Evolutionary conservation across 169 alveolate genomes (phyloP), one percentile per base, ranked within the genome.

Genomic region (Cryptosporidium tyzzeri): DNA sequence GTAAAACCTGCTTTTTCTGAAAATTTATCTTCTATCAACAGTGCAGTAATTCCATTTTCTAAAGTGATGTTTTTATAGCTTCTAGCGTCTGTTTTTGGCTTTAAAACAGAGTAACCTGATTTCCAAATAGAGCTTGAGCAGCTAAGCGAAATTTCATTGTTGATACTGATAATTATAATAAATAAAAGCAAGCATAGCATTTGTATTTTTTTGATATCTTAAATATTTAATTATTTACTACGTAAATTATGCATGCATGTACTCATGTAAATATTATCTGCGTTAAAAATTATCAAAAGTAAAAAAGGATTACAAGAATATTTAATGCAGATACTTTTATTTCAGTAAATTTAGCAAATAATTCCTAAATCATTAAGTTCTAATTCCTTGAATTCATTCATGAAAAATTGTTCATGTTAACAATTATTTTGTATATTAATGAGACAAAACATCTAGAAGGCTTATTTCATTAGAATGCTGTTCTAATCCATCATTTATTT

Each of bases 1-100:
- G 80, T 37, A 39, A 61, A 80, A 18, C 80, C 89, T 59, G 89
- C 71, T 4, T 23, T 80, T 65, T 80, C 89, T 26, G 74, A 23
- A 37, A n/a, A 59, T 31, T 37, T 16, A 18, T 80, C 89, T 29
- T 80, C 75, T 23, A 80, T 50, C 23, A 80, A 33, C 16, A 80
- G 41, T 44, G 48, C 74, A 23, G 55, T 29, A 21, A 80, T 37
- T 21, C 75, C 80, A 41, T 80, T 80, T 61, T 39, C 33, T 35
- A 80, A 70, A 62, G 31, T 62, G 0, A 80, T 5, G 31, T 41
- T 35, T 80, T 80, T 80, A 39, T 58, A 80, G 35, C 45, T 80
- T 39, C 80, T 80, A 26, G 29, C 45, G 41, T 80, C 89, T 4
- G 48, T 31, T 61, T 45, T 41, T 80, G 89, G 89, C 26, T 23